These are phyloP conservation scores for Albifimbria verrucaria DNA, from an alignment of 2,329 filamentous ascomycete species.

Conservation along the genomic window DNA sequence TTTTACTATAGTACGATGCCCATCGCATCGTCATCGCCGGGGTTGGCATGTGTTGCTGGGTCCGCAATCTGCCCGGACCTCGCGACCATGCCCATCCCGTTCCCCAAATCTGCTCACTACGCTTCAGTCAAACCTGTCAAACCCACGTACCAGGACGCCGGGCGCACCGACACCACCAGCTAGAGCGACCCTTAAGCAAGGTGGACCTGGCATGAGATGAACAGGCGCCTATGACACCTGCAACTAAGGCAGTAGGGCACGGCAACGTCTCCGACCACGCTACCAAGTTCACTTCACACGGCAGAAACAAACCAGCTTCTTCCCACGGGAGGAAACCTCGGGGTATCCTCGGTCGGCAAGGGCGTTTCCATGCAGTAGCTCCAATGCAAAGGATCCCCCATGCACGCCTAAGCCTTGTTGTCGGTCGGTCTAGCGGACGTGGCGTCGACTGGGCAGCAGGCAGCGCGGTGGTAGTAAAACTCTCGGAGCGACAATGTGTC, in stretches of 20 bases:
- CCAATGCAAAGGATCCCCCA: neutral
- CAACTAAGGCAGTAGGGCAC: neutral
- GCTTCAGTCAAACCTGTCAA: no score
- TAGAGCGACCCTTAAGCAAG: neutral
- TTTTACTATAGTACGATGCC: neutral
- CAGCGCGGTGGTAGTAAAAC: no score
- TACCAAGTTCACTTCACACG: no score
- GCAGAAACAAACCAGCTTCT: neutral
- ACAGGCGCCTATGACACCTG: neutral
- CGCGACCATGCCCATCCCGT: no score
- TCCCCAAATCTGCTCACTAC: no score
- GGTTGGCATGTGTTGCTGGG: neutral
- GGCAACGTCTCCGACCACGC: no score
- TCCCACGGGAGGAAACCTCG: neutral
- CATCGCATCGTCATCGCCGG: neutral
- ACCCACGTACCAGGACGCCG: neutral
- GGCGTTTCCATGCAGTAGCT: neutral
- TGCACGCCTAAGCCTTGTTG: neutral
- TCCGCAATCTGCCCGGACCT: neutral
- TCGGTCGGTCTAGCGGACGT: no score
- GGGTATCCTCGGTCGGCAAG: neutral
- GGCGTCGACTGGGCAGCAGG: no score
- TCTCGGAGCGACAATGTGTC: no score
- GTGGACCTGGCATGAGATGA: neutral
- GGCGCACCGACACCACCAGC: neutral